phyloP scores from a whole-genome alignment of 2,329 filamentous ascomycete species.

The Sclerotinia borealis region DNA sequence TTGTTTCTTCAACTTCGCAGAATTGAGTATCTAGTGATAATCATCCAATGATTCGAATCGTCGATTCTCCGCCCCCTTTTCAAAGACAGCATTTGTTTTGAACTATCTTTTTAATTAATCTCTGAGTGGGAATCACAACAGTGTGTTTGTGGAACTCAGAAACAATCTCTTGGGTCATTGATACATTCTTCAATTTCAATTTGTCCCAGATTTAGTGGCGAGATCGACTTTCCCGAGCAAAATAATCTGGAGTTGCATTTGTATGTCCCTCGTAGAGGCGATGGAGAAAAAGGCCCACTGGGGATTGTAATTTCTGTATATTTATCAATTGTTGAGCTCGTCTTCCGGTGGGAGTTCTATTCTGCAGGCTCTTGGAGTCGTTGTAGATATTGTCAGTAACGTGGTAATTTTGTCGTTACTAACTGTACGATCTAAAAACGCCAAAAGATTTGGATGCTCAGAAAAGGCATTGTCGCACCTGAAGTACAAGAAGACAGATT shows the following conservation, averaged over 20 bases:
- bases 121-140: not conserved
- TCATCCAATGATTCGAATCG: too few species aligned
- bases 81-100: not conserved
- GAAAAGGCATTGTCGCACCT: not conserved
- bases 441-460: not conserved
- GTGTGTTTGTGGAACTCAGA: not conserved
- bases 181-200: not conserved
- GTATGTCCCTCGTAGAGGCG: not conserved
- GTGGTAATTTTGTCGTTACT: not conserved
- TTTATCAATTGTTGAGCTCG: not conserved
- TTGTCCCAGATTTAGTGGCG: not conserved
- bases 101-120: not conserved
- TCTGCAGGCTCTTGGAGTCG: too few species aligned
- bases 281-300: not conserved
- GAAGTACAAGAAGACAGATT: not conserved
- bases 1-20: not conserved
- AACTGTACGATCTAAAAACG: not conserved
- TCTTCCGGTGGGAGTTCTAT: not conserved
- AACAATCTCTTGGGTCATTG: slow-evolving; percentile 1
- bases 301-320: not conserved
- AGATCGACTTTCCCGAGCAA: not conserved
- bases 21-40: not conserved
- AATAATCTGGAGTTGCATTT: not conserved
- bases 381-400: not conserved
- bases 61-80: too few species aligned